Conservation (phyloP, 495 filamentous ascomycete genomes). For the Penicillium antarcticum region DNA sequence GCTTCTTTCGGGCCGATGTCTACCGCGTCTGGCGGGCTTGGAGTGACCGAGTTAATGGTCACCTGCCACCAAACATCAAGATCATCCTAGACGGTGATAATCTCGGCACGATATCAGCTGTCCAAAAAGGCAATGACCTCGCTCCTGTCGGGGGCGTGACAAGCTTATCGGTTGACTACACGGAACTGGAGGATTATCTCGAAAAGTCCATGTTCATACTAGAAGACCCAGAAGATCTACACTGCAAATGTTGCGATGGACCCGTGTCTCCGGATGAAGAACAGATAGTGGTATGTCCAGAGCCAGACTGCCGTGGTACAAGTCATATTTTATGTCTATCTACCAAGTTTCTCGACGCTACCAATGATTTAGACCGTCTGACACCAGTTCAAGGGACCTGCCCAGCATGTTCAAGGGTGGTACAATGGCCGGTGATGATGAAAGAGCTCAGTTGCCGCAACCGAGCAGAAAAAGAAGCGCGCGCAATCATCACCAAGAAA, state of each 20-base stretch:
- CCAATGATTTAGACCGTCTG: constrained; percentile 41
- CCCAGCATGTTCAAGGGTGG: constrained; percentile 60
- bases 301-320: constrained; percentile 58
- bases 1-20: constrained; percentile 75
- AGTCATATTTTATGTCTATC: constrained; percentile 80
- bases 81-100: constrained; percentile 55
- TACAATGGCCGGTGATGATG: constrained; percentile 75
- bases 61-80: constrained; percentile 47
- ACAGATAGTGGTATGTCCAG: constrained; percentile 68
- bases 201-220: constrained; percentile 68
- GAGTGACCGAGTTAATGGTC: constrained; percentile 45
- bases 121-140: not conserved
- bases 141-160: constrained; percentile 36
- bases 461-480: constrained; percentile 63
- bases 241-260: constrained; percentile 62
- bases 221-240: constrained; percentile 51
- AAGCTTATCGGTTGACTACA: constrained; percentile 64
- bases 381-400: constrained; percentile 71
- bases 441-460: constrained; percentile 73
- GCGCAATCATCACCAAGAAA: constrained; percentile 59
- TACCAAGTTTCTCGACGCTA: constrained; percentile 52
- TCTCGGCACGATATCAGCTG: not conserved
- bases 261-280: constrained; percentile 44
- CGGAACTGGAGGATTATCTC: constrained; percentile 60
- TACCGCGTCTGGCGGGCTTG: constrained; percentile 63